Conservation (phyloP, 148 eudicot species). For the Diospyros kaki region DNA sequence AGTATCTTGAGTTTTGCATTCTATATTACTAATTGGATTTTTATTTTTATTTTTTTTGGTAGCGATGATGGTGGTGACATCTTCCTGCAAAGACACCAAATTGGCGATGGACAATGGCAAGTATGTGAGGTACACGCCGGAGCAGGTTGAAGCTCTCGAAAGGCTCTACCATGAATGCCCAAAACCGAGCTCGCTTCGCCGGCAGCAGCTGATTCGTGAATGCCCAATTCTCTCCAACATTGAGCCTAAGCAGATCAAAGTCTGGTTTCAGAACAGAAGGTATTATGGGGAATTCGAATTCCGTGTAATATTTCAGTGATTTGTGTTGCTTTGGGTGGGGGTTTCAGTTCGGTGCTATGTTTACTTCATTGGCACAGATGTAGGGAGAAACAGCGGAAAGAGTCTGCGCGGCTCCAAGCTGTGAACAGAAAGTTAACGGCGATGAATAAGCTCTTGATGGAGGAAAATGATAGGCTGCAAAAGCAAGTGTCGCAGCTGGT, state of each 20-base stretch:
- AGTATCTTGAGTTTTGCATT: background rate
- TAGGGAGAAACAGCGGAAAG: constrained; percentile 55
- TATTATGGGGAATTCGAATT: constrained; percentile 4
- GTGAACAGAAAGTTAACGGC: constrained; percentile 55
- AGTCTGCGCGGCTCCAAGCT: constrained; percentile 50
- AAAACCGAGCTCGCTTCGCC: constrained; percentile 47
- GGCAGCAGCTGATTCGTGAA: constrained; percentile 54
- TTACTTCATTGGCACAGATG: constrained; percentile 28
- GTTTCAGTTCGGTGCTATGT: background rate
- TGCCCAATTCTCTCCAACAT: constrained; percentile 55
- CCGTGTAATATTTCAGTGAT: background rate
- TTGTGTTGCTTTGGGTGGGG: background rate
- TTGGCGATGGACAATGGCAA: constrained; percentile 40
- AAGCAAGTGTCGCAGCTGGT: constrained; percentile 60
- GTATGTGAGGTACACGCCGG: constrained; percentile 54
- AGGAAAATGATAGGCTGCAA: constrained; percentile 59
- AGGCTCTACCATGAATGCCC: constrained; percentile 57
- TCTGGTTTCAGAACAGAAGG: constrained; percentile 62
- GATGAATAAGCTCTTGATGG: constrained; percentile 62
- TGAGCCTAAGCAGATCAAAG: constrained; percentile 65
- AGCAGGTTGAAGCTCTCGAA: constrained; percentile 57
- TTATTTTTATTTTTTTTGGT: constrained; percentile 7
- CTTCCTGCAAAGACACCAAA: constrained; percentile 34
- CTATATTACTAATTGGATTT: background rate
- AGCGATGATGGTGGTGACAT: constrained; percentile 51